Base-by-base conservation (phyloP, 805 yeast genomes). In the Saccharomycopsis schoenii region DNA sequence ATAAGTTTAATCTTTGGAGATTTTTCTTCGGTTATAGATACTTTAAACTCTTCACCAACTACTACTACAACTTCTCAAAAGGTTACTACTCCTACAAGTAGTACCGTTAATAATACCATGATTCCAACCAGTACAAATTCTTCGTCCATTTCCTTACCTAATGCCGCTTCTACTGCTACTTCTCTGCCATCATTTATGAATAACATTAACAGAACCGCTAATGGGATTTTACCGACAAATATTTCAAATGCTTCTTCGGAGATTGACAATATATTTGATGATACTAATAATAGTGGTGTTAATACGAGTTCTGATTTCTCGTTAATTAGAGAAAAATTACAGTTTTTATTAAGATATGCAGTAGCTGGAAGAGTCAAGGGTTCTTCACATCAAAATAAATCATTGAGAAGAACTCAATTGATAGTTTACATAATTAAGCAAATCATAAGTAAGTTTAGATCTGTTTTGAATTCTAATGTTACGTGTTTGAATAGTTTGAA, bases 1-100 rank as follows among this genome's bases (percentile, higher is more conserved):
- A 55, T 62, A 15, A 19, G n/a, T 25, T 34, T 57, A 8, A 50
- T 62, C 8, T 62, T 62, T 43, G 65, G 57, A n/a, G 61, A 62
- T 21, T 61, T 59, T 41, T 17, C 57, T 21, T 24, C 29, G 36
- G 10, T 61, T 4, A 54, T 54, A 12, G 25, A 36, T 12, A 40
- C 25, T 21, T 36, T 58, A 51, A 39, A 25, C 19, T 47, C 34
- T 19, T 21, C 52, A 47, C 34, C 29, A 12, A 3, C 14, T 1
- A 2, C 25, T 17, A 1, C 25, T 12, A 24, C 52, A 24, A 24
- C 3, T 47, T 14, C 21, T 12, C 25, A 24, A 21, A 47, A 21
- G 21, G 34, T 12, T 9, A 37, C 4, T 14, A 12, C 41, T 2
- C 12, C 41, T 3, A 9, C 12, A 12, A 37, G 12, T 37, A 37